Base-by-base conservation (phyloP, 495 filamentous ascomycete genomes). In the Podospora fimiseda region DNA sequence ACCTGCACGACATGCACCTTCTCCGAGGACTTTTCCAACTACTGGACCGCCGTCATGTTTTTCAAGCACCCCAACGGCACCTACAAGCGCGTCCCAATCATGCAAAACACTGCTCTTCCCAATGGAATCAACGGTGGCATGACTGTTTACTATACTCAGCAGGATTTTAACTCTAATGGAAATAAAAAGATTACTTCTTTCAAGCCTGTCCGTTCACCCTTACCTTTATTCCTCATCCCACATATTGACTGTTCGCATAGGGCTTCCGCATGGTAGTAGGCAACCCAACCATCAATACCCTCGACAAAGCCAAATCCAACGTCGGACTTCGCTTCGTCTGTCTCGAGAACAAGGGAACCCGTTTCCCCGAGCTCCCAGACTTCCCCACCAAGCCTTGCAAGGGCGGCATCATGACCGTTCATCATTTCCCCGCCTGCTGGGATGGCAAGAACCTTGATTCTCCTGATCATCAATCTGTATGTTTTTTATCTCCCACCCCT, bases 361-460 rank as follows among this genome's bases (percentile, higher is more conserved):
- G 72, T 61, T 66, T 72, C 55, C 57, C 69, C n/a, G 68, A 76
- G 60, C 68, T 74, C 41, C 53, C 63, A 11, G 70, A 73, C 59
- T 77, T 79, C 67, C 76, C 76, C 14, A 60, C 58, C 39, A 60
- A 49, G 57, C 63, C 72, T 1, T 78, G 75, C 61, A 58, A 59
- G 20, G 74, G 58, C 44, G 74, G 74, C 43, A 75, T 79, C 62
- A 76, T 78, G 63, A 65, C 71, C 1, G 70, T 75, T 15, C 76
- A 78, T 57, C 76, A 78, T 60, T 79, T 78, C 56, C 75, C 76
- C n/a, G 60, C 71, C 52, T 74, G 75, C 65, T 81, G 78, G 78
- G 78, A 82, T 59, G 79, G 78, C 48, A 73, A 75, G 61, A 80
- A 79, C 59, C 68, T 80, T n/a, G 78, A 80, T 62, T 77, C 74